A percentile compares a stretch with the other conserved stretches of the same genome.
Conservation (phyloP, 805 yeast genomes). For the Metschnikowia orientalis region DNA sequence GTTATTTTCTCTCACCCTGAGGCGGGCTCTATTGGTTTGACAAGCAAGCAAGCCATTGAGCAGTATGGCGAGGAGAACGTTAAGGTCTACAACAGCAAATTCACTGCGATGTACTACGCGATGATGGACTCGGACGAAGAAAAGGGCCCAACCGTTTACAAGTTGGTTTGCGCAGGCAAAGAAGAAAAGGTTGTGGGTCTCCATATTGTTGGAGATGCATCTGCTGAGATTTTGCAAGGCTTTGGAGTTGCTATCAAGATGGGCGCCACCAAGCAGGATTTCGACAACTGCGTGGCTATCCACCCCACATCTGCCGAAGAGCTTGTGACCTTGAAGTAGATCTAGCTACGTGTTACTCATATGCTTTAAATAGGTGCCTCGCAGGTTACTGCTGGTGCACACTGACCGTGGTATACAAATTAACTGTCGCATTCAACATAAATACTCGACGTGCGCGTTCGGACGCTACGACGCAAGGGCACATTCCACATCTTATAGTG, state of each 20-base stretch:
- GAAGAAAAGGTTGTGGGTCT: constrained; percentile 94
- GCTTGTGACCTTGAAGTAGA: constrained; percentile 73
- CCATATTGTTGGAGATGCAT: constrained; percentile 86
- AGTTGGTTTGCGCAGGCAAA: constrained; percentile 69
- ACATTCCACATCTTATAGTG: no score
- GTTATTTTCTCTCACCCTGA: constrained; percentile 99
- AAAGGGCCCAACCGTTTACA: constrained; percentile 86
- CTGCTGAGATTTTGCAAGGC: constrained; percentile 94
- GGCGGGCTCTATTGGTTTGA: constrained; percentile 88
- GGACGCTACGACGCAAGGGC: no score
- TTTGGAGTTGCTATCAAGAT: constrained; percentile 97
- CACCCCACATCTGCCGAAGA: constrained; percentile 99
- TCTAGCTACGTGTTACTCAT: no score
- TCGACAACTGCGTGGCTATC: constrained; percentile 94
- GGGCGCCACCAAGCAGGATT: constrained; percentile 98
- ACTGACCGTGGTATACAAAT: no score
- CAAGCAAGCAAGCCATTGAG: constrained; percentile 71
- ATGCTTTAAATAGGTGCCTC: not conserved
- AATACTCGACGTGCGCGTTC: no score
- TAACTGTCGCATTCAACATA: no score
- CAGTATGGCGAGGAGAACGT: constrained; percentile 77
- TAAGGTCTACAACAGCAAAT: constrained; percentile 76
- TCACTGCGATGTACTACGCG: constrained; percentile 91
- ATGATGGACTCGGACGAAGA: constrained; percentile 58
- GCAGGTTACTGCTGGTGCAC: not conserved